Evolutionary conservation across 768 basidiomycete genomes (phyloP), one percentile per base, ranked within the genome.

Genomic region (Leucosporidium scottii): DNA sequence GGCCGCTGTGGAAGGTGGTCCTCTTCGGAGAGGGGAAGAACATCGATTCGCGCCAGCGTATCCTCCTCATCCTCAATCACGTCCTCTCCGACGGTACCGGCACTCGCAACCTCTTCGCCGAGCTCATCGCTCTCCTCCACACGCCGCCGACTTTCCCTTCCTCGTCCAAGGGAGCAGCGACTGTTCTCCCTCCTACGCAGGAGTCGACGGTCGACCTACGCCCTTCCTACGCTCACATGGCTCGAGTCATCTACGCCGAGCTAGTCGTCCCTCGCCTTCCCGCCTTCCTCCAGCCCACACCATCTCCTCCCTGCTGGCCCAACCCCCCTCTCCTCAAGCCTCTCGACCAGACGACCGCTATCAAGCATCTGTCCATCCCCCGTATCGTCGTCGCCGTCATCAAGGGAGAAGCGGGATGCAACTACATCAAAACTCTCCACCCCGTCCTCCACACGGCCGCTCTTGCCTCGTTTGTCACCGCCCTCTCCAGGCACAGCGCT

Each of bases 241-340:
- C 39, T 44, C 39, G 39, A 44, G 39, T 44, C 39, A 44, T 44
- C 39, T 44, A 8, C 39, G 39, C 39, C 39, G 39, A 44, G 39
- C 8, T 44, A 6, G 15, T 44, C 39, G 39, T 44, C 23, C 67
- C 55, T 9, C 57, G 56, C 7, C 57, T 60, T 27, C 71, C 68
- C 63, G 49, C 71, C 71, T 61, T 61, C 61, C 53, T 62, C 21
- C 67, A 25, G 30, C 56, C 66, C 1, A 20, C 17, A 92, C 86
- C 76, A 84, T 84, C 63, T 82, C 80, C 36, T 89, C 83, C 13
- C 84, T 84, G 48, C 84, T 80, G 8, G 82, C 83, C 93, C 91
- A 96, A 69, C 79, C 78, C 30, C 79, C 79, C 63, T 92, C 78
- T 50, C 90, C 82, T 3, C 87, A 89, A 59, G 81, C 79, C 78